Base-by-base conservation (phyloP, 2,329 filamentous ascomycete genomes). In the Cercospora zeina region DNA sequence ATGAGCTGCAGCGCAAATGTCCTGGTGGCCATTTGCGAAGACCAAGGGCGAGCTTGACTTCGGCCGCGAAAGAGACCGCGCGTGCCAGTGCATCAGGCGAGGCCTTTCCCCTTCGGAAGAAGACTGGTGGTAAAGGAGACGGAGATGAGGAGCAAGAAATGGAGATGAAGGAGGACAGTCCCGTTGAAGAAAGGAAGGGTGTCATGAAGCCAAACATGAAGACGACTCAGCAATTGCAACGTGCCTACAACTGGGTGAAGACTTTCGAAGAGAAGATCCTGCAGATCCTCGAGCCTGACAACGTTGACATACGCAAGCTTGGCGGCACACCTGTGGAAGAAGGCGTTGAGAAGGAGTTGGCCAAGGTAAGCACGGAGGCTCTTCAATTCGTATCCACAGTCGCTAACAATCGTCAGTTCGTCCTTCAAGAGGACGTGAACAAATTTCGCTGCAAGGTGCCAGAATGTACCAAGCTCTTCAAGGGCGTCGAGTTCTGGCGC, bases 171-270 rank as follows among this genome's bases (percentile, higher is more conserved):
- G 61, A 61, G 10, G 72, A 70, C 37, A 69, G 67, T 45, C 86
- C 88, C 6, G 82, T 85, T 5, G 84, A 84, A 5, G 90, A 95
- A 64, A 92, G 91, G 71, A 70, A 70, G 54, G 55, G 63, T 6
- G 61, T 71, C 56, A 65, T 70, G 27, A 72, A 70, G 62, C 82
- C 87, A 14, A 83, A 83, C 24, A 87, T 83, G 55, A 96, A 96
- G 79, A 87, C 87, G 4, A 92, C 96, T 71, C 91, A 96, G 74
- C 95, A 97, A 74, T 85, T 97, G 13, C 90, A 96, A 72, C 89
- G 93, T 61, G 95, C 95, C 0, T 97, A 92, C 79, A 99, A 97
- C 73, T 99, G 96, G 95, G 96, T 99, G 63, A 96, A 90, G 80
- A 97, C 95, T 0, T 99, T 96, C 71, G 95, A 99, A 74, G 95